These are phyloP conservation scores for Sporothrix luriei DNA, from an alignment of 2,329 filamentous ascomycete species.

Conservation along the genomic window DNA sequence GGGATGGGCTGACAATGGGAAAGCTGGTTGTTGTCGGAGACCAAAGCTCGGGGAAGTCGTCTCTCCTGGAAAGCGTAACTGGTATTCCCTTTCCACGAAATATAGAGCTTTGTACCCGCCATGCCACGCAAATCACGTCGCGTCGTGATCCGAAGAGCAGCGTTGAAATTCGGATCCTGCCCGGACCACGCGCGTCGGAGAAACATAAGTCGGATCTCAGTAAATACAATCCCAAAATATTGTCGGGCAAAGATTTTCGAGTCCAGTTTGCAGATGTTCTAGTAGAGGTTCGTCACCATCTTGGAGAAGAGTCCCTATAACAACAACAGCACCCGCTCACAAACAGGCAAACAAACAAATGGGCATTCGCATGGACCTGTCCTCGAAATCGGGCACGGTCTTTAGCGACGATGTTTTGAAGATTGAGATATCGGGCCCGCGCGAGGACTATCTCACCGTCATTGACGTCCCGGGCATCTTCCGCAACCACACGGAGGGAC, in stretches of 20 bases:
- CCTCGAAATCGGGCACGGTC: background rate
- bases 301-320: background rate
- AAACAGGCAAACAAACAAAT: background rate
- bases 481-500: conserved; percentile 6
- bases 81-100: background rate
- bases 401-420: background rate
- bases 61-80: background rate
- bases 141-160: background rate
- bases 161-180: conserved; percentile 1
- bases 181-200: background rate
- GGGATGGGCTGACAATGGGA: background rate
- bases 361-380: background rate
- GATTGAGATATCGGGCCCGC: background rate
- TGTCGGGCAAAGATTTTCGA: background rate
- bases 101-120: background rate
- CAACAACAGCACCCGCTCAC: background rate
- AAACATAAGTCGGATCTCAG: background rate
- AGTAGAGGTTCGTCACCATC: background rate
- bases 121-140: background rate
- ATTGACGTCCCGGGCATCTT: conserved; percentile 17
- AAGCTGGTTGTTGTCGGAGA: background rate
- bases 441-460: background rate
- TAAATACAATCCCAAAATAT: background rate
- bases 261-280: background rate
- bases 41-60: conserved; percentile 6